Base-by-base conservation (phyloP, 2,329 filamentous ascomycete genomes). In the Cladosporium velox region DNA sequence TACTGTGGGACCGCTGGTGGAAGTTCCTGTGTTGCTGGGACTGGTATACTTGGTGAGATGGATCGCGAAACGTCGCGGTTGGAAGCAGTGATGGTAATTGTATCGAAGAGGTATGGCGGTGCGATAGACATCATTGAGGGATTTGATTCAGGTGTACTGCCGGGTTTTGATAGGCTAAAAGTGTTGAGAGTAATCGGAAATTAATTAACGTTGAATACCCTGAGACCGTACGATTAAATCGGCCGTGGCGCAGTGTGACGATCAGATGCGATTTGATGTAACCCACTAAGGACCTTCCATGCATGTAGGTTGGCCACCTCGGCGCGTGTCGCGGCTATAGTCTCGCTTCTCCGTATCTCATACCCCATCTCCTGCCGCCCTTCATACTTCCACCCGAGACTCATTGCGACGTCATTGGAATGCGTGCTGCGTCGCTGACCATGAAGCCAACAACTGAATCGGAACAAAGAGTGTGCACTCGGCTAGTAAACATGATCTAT, bases 1-100 rank as follows among this genome's bases (percentile, higher is more conserved):
- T 10, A 95, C 92, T 0, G 91, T 96, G 0, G 92, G 92, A 0
- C 92, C 92, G 2, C 77, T 96, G 69, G 90, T 96, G 59, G 92
- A 96, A 74, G 92, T 96, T 2, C 92, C 91, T 0, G 91, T 96
- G 1, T 75, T 96, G 67, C 72, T 96, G 12, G 88, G 82, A 0
- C 76, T 96, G 72, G 92, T 96, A 1, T 94, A 95, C 81, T 79
- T 90, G 0, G 83, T 91, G 11, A 88, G 83, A 70, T 87, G 82
- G 79, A 74, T 88, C 62, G 85, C 81, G 14, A 81, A 77, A 59
- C 82, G 83, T 69, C 83, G 83, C 80, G 77, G 74, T 18, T 90
- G 87, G 87, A 79, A 57, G 28, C n/a, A n/a, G 18, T 57, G 15
- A 57, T 41, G 11, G 24, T 47, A 6, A 38, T 18, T 18, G 26